phyloP scores from a whole-genome alignment of 352 stramenopile genomes.

The Stramenopiles sp. region DNA sequence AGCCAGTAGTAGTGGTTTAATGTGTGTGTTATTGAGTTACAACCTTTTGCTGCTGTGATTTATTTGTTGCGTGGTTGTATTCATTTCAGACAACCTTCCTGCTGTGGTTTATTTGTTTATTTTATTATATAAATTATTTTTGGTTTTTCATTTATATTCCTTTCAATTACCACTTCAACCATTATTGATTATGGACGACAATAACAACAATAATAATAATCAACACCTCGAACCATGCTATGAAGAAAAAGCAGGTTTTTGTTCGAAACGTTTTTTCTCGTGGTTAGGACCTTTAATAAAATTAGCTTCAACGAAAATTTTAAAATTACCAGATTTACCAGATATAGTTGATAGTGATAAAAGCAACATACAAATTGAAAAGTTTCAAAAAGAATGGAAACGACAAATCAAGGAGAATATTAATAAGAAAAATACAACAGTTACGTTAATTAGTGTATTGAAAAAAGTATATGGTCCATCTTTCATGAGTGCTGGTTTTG shows the following conservation, averaged over 20 bases:
- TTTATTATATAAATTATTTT: no score
- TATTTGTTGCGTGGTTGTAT: no score
- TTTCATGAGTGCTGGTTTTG: not conserved
- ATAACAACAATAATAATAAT: no score
- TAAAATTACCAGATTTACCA: not conserved
- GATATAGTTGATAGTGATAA: not conserved
- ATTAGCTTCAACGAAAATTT: not conserved
- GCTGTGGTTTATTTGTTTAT: no score
- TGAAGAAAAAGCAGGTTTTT: not conserved
- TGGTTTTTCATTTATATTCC: no score
- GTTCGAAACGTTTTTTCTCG: not conserved
- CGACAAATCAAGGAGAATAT: not conserved
- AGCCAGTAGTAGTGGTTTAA: no score
- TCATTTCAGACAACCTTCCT: no score
- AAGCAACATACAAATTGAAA: not conserved
- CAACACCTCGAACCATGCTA: not conserved
- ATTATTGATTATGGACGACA: no score
- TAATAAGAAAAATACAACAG: no score
- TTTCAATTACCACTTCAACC: no score
- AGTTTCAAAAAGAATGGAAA: not conserved
- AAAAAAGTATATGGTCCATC: not conserved
- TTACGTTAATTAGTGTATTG: not conserved
- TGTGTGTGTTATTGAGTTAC: no score
- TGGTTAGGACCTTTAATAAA: not conserved
- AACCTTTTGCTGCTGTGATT: no score